Base-by-base conservation (phyloP, 2,329 filamentous ascomycete genomes). In the Colletotrichum sp. region DNA sequence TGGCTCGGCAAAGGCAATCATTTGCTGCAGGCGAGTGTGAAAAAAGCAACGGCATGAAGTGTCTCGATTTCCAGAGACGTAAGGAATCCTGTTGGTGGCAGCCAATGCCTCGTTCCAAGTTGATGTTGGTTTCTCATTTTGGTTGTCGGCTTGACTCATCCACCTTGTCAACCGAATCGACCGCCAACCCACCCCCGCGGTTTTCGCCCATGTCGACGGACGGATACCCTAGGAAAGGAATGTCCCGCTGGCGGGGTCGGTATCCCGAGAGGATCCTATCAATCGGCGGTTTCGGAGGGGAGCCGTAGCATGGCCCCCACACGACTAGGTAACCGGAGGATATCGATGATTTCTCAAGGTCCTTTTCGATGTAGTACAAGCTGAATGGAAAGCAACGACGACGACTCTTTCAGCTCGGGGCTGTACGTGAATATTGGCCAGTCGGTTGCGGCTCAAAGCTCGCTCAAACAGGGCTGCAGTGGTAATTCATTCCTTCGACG, bases 281-380 rank as follows among this genome's bases (percentile, higher is more conserved):
- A 24, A 62, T 64, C 69, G 69, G 69, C 69, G 67, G 72, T 74
- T 52, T 72, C 69, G 69, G 72, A 72, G 69, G 36, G 36, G 34
- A 60, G 69, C 69, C 62, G 62, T 57, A 30, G 16, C 63, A 39
- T 69, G 18, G 32, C 52, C 72, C 72, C 68, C 68, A 75, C 69
- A 60, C 39, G 28, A 34, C 44, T 36, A 62, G 13, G n/a, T 7
- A 21, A 52, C 10, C 24, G 32, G 55, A 62, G 36, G 36, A 24
- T 62, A 32, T 57, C 59, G 59, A 70, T 28, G 13, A 59, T 69
- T 34, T 39, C 55, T 5, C 12, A 30, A 64, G 57, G 10, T 24
- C 5, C 12, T 63, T 44, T 63, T 39, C 60, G 59, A 32, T 60
- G 52, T 28, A 30, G 15, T 16, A 44, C 32, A 55, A 18, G 34